Evolutionary conservation across 106 monocot species (phyloP).

Genomic region (Cymbidium sinense): DNA sequence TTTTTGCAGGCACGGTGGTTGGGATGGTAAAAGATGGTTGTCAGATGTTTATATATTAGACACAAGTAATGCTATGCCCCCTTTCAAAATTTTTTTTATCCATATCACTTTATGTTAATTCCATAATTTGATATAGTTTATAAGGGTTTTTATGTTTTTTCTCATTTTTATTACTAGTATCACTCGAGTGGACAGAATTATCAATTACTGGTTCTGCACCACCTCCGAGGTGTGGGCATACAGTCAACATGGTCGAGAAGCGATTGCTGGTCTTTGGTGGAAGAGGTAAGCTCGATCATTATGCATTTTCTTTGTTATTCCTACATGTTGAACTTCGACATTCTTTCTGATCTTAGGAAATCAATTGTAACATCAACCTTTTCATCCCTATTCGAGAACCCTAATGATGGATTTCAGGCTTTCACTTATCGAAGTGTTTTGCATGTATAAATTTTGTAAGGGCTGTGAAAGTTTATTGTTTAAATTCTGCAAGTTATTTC

Average conservation of each 20-base stretch:
- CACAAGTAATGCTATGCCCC: slow-evolving; percentile 49
- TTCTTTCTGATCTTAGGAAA: background rate
- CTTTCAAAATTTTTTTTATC: slow-evolving; percentile 2
- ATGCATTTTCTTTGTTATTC: background rate
- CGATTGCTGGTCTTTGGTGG: slow-evolving; percentile 92
- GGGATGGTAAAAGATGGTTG: slow-evolving; percentile 98
- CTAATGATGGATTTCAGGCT: slow-evolving; percentile 1
- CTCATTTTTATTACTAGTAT: slow-evolving; percentile 37
- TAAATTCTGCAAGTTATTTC: background rate
- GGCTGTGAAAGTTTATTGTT: background rate
- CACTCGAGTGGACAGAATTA: slow-evolving; percentile 91
- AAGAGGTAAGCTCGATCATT: slow-evolving; percentile 45
- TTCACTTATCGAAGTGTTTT: background rate
- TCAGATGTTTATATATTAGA: slow-evolving; percentile 96
- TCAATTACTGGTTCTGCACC: slow-evolving; percentile 77
- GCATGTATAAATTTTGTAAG: background rate
- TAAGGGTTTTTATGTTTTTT: background rate
- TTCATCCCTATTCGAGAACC: too few species aligned
- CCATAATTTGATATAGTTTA: background rate
- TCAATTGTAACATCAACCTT: too few species aligned
- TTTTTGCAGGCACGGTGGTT: slow-evolving; percentile 85
- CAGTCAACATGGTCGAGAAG: slow-evolving; percentile 95
- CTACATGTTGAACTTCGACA: background rate
- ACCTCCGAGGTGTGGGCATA: slow-evolving; percentile 88
- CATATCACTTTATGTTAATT: background rate